Evolutionary conservation across 2,329 filamentous ascomycete species (phyloP).

Genomic region (Cladosporium austrohemisphaericum): DNA sequence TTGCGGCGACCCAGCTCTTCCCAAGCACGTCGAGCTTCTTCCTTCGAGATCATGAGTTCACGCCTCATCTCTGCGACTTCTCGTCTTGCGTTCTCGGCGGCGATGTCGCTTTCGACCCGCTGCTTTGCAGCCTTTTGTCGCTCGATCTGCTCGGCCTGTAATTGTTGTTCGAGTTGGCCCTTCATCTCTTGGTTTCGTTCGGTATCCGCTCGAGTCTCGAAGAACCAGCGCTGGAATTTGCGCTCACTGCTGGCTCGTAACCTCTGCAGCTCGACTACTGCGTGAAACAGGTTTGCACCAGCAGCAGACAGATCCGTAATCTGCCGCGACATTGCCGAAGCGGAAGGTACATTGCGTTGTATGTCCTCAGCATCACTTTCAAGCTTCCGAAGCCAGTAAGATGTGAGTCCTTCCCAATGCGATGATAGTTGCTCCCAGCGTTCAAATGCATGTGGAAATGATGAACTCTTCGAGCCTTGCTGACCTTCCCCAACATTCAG

Average conservation of each 20-base stretch:
- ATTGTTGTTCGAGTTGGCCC: conserved; percentile 69
- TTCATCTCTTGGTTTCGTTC: conserved; percentile 81
- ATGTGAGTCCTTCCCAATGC: conserved; percentile 95
- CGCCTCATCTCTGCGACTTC: conserved; percentile 81
- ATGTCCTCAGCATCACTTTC: conserved; percentile 88
- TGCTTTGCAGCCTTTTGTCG: conserved; percentile 59
- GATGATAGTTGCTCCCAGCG: conserved; percentile 95
- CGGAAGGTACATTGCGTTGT: conserved; percentile 69
- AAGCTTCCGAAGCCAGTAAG: conserved; percentile 91
- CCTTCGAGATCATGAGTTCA: conserved; percentile 90
- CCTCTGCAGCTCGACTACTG: conserved; percentile 91
- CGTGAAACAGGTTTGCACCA: conserved; percentile 94
- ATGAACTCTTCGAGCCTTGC: conserved; percentile 48
- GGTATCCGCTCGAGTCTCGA: conserved; percentile 84
- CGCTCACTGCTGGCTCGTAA: conserved; percentile 91
- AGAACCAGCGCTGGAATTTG: conserved; percentile 98
- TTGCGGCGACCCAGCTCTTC: conserved; percentile 92
- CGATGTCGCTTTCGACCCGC: conserved; percentile 27
- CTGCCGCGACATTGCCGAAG: conserved; percentile 84
- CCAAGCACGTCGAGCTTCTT: conserved; percentile 93
- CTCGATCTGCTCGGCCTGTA: conserved; percentile 70
- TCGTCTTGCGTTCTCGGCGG: conserved; percentile 27
- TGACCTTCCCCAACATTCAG: conserved; percentile 18
- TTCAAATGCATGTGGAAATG: conserved; percentile 95
- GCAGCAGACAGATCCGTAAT: conserved; percentile 97